Conservation (phyloP, 768 basidiomycete genomes). For the Rhodotorula graminis region DNA sequence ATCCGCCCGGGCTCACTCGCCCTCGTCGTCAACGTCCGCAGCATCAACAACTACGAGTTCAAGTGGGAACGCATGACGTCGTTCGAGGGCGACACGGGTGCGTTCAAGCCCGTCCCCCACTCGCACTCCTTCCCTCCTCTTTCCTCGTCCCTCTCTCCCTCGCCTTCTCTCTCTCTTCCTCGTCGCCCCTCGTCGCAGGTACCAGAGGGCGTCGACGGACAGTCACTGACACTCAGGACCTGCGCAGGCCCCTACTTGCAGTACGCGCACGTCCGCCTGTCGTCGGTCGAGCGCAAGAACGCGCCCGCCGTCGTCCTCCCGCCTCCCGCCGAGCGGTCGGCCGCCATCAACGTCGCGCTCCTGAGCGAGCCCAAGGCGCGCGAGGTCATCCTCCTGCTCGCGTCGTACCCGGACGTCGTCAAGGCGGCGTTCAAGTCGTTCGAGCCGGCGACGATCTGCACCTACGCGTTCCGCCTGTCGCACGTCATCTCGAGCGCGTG, state of each 20-base stretch:
- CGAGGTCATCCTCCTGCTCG: conserved; percentile 79
- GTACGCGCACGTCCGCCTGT: conserved; percentile 89
- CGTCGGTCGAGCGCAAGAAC: conserved; percentile 87
- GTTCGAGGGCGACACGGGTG: conserved; percentile 89
- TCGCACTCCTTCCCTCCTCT: too few species aligned
- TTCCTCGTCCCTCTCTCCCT: too few species aligned
- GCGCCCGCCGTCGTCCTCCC: conserved; percentile 72
- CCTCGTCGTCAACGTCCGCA: conserved; percentile 43
- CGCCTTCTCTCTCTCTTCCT: too few species aligned
- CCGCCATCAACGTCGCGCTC: conserved; percentile 62
- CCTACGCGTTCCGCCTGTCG: conserved; percentile 76
- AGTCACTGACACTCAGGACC: neutral
- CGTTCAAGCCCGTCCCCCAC: neutral
- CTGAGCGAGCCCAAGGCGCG: conserved; percentile 71
- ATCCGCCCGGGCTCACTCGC: too few species aligned
- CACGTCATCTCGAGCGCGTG: conserved; percentile 83
- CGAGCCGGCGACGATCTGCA: conserved; percentile 87
- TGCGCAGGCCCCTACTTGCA: conserved; percentile 69
- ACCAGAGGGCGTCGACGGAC: too few species aligned
- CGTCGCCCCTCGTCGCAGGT: too few species aligned
- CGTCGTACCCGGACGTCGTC: conserved; percentile 86
- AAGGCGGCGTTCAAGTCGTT: conserved; percentile 74
- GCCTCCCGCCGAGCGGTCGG: conserved; percentile 50
- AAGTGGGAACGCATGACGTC: conserved; percentile 91
- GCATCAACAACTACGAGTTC: conserved; percentile 93